Base-by-base conservation (phyloP, 805 yeast genomes). In the Schizosaccharomyces pombe region DNA sequence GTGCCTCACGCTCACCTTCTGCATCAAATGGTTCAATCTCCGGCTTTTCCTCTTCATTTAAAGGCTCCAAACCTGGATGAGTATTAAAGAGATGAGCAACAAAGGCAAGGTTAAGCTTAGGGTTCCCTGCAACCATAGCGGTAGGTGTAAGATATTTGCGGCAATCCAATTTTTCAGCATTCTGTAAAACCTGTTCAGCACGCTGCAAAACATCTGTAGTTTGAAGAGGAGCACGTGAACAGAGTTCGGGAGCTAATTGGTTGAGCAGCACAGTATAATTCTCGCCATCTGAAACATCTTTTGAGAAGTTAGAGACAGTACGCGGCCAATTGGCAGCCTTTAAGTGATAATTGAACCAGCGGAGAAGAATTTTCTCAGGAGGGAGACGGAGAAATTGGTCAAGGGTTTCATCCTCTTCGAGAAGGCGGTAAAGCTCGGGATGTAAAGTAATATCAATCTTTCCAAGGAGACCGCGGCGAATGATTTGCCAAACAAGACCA, bases 21-120 rank as follows among this genome's bases (percentile, higher is more conserved):
- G 98, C 98, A 66, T 91, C 98, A 63, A 91, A 91, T 61, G 85
- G 97, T 71, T 91, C 98, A 61, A 91, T 85, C 65, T 87, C 97
- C 30, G 91, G 84, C 62, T 79, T 82, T 67, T 89, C 96, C 56
- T 71, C 73, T 68, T 87, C 97, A 64, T 85, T 93, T 59, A 89
- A 76, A 56, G 97, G 97, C 57, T 87, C 97, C 59, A 91, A 75
- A 53, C 98, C 97, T 52, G 98, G 98, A 65, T 85, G 79, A 5
- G 95, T 89, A 71, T 91, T 91, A 75, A 91, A 91, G 65, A 91
- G 72, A 66, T 91, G 94, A 47, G 98, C 98, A 57, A 91, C 96
- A 67, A 91, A 91, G 1, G 97, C 97, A 66, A 91, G 76, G 67
- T 91, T 91, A 70, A 91, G 79, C 68, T 85, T 87, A 29, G 98